A percentile compares a stretch with the other conserved stretches of the same genome.
These are phyloP conservation scores for Dendrocalamus sinicus DNA, from an alignment of 176 grass and related monocot genomes.

Conservation along the genomic window DNA sequence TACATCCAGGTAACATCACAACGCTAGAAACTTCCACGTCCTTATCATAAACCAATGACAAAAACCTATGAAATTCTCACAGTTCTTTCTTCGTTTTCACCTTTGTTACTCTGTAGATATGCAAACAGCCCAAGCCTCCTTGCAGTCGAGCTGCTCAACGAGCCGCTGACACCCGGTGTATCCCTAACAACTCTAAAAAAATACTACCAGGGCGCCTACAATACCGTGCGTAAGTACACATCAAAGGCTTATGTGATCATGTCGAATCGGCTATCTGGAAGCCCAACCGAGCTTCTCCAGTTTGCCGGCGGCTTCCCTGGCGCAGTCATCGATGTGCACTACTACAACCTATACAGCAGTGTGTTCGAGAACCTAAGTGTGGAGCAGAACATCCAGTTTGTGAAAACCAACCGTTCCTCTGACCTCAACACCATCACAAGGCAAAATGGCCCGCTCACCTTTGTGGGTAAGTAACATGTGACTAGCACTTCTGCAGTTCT, in stretches of 20 bases:
- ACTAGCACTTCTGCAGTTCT: too few species aligned
- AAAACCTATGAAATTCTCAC: too few species aligned
- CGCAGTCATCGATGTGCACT: constrained; percentile 64
- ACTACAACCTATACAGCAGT: constrained; percentile 55
- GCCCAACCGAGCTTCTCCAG: constrained; percentile 41
- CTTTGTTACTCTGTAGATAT: constrained; percentile 45
- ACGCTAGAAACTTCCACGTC: too few species aligned
- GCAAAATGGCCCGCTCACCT: constrained; percentile 49
- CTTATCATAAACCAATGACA: too few species aligned
- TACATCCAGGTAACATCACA: too few species aligned
- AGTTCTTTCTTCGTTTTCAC: too few species aligned
- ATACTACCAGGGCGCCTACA: constrained; percentile 71
- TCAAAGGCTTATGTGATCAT: constrained; percentile 65
- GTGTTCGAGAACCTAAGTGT: constrained; percentile 38
- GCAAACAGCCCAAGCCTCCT: constrained; percentile 49
- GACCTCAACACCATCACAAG: constrained; percentile 30
- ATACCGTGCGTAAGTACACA: constrained; percentile 55
- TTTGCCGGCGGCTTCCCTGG: constrained; percentile 19
- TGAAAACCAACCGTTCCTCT: constrained; percentile 23
- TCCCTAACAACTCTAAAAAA: constrained; percentile 54
- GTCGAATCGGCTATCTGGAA: constrained; percentile 54
- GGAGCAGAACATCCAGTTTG: constrained; percentile 66
- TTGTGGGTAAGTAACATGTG: constrained; percentile 45
- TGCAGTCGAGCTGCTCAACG: constrained; percentile 75
- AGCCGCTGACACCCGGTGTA: constrained; percentile 44